These are phyloP conservation scores for Pythium insidiosum DNA, from an alignment of 352 stramenopile genomes.

Conservation along the genomic window DNA sequence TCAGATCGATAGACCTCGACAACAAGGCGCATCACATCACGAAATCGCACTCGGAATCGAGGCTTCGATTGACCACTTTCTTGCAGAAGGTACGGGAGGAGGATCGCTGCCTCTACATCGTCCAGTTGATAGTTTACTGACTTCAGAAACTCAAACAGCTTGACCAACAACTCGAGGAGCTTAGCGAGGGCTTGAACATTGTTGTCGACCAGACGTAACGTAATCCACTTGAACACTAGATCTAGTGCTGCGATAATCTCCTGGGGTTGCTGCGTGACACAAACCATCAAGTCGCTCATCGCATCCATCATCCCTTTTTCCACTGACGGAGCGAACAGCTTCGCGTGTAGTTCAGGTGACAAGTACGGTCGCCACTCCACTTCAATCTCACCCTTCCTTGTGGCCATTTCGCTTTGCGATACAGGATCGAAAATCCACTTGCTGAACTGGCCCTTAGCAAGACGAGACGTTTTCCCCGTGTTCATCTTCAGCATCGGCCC, in stretches of 20 bases:
- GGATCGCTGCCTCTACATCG: conserved; percentile 75
- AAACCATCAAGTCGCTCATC: conserved; percentile 65
- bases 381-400: conserved; percentile 66
- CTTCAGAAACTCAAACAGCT: conserved; percentile 79
- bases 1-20: conserved; percentile 73
- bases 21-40: conserved; percentile 79
- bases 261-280: conserved; percentile 48
- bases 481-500: conserved; percentile 52
- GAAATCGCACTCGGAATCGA: conserved; percentile 75
- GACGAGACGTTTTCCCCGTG: conserved; percentile 38
- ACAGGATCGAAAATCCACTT: conserved; percentile 82
- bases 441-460: conserved; percentile 65
- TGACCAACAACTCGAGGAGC: conserved; percentile 72
- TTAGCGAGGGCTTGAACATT: conserved; percentile 83
- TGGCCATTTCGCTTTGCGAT: conserved; percentile 54
- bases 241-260: conserved; percentile 67
- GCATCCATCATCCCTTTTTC: conserved; percentile 82
- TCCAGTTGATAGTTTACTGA: conserved; percentile 51
- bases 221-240: conserved; percentile 81
- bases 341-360: conserved; percentile 53
- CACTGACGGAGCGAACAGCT: conserved; percentile 68
- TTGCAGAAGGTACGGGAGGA: conserved; percentile 77
- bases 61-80: conserved; percentile 81
- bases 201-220: conserved; percentile 80
- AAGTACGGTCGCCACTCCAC: conserved; percentile 71